Base-by-base conservation (phyloP, 2,329 filamentous ascomycete species). In the Colletotrichum noveboracense region DNA sequence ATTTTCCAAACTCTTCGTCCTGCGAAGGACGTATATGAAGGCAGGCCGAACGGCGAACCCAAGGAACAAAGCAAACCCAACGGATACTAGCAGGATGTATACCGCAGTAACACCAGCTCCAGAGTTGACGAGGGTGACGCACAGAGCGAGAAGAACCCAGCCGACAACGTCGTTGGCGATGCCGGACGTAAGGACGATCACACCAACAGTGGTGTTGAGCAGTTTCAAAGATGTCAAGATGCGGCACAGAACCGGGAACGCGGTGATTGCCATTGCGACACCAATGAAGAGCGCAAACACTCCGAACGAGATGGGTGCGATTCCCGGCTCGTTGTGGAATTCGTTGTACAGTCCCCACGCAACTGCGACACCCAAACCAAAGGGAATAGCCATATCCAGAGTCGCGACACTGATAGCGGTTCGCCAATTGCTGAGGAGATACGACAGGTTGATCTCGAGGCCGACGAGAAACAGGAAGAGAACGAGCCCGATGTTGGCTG, bases 141-240 rank as follows among this genome's bases (percentile, higher is more conserved):
- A 98, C 30, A 98, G 93, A 0, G 96, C 96, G 28, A 98, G 92
- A 18, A 98, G 88, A 78, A 98, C 93, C 96, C 96, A 98, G 71
- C 71, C 83, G 16, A 85, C 82, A 6, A 87, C 95, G 81, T 98
- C 96, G 82, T 98, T 98, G 2, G 95, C 95, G 14, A 98, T 96
- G 67, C 96, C 96, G 7, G 96, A 96, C 4, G 96, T 95, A 9
- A 98, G 89, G 3, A 96, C 94, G 32, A 97, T 97, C 43, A 98
- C 91, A 81, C 96, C 96, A 7, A 98, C 96, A 1, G 93, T 91
- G 3, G 95, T 97, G 70, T 91, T 87, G 6, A 98, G 92, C 66
- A 98, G 88, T 80, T 98, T 97, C 69, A 98, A 88, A 83, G 98
- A 96, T 0, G 95, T 96, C 78, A 98, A 87, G 78, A 98, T 98